A percentile compares a stretch with the other conserved stretches of the same genome.
These are phyloP conservation scores for Emiliania huxleyi DNA, from an alignment of 78 protist genomes.

Conservation along the genomic window DNA sequence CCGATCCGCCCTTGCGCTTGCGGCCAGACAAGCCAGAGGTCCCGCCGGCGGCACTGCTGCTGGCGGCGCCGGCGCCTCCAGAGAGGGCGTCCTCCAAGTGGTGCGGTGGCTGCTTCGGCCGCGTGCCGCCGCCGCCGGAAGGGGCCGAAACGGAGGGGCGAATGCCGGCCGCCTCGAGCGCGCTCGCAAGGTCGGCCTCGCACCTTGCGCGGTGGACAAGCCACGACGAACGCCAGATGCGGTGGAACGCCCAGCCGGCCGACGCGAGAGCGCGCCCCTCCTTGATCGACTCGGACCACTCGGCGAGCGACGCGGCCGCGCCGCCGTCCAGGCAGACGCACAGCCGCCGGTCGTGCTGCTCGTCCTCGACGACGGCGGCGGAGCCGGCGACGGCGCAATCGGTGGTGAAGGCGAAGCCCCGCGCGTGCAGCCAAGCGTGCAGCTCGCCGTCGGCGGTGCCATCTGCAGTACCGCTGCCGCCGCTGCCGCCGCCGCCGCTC, in stretches of 20 bases:
- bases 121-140: background rate
- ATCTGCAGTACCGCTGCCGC: background rate
- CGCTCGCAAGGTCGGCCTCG: background rate
- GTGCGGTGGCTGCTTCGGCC: background rate
- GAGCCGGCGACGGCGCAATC: background rate
- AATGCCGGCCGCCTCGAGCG: background rate
- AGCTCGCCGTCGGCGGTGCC: background rate
- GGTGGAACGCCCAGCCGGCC: background rate
- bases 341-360: background rate
- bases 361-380: constrained; percentile 15
- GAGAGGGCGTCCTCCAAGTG: background rate
- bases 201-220: background rate
- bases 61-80: background rate
- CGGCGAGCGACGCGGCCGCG: background rate
- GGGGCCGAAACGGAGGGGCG: background rate
- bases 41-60: too few relatives aligned
- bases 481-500: background rate
- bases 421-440: background rate
- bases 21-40: too few relatives aligned
- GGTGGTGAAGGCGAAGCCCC: background rate
- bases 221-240: constrained; percentile 24
- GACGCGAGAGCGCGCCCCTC: constrained; percentile 1
- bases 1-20: too few relatives aligned
- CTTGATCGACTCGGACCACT: background rate
- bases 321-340: constrained; percentile 27